Evolutionary conservation across 1,284 basidiomycete species (phyloP).

Genomic region (Malassezia yamatoensis): DNA sequence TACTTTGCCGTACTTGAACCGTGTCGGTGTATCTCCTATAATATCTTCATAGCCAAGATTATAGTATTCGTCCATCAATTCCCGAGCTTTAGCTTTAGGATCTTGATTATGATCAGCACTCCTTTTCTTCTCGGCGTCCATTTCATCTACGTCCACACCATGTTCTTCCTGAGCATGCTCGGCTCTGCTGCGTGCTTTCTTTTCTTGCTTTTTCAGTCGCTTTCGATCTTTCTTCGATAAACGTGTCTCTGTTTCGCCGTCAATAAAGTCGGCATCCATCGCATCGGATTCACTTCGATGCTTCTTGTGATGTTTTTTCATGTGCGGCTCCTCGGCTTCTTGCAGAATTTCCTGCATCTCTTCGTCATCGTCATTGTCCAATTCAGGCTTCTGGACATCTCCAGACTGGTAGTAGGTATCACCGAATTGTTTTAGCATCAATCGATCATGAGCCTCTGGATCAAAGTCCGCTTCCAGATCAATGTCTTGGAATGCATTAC

Average conservation of each 20-base stretch:
- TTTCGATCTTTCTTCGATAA: conserved; percentile 73
- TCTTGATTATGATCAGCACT: conserved; percentile 19
- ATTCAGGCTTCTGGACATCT: conserved; percentile 59
- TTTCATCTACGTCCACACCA: conserved; percentile 18
- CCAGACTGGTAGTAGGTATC: conserved; percentile 35
- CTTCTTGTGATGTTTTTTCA: conserved; percentile 54
- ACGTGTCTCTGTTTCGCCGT: conserved; percentile 46
- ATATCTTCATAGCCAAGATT: conserved; percentile 89
- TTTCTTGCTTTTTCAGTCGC: conserved; percentile 48
- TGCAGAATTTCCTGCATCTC: conserved; percentile 63
- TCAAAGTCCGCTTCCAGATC: conserved; percentile 45
- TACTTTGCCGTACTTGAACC: conserved; percentile 80
- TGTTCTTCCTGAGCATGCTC: not conserved
- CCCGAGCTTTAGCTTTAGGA: conserved; percentile 55
- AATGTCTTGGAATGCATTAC: conserved; percentile 27
- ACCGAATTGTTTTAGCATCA: conserved; percentile 37
- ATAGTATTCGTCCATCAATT: conserved; percentile 83
- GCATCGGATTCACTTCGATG: conserved; percentile 24
- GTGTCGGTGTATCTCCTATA: conserved; percentile 79
- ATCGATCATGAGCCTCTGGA: conserved; percentile 37
- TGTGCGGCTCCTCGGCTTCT: conserved; percentile 49
- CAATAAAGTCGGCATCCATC: conserved; percentile 63
- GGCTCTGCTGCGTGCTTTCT: conserved; percentile 10
- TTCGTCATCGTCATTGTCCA: conserved; percentile 83
- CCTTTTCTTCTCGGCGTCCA: conserved; percentile 15